Evolutionary conservation across 345 rosid genomes (phyloP).

Genomic region (Salix caprea): DNA sequence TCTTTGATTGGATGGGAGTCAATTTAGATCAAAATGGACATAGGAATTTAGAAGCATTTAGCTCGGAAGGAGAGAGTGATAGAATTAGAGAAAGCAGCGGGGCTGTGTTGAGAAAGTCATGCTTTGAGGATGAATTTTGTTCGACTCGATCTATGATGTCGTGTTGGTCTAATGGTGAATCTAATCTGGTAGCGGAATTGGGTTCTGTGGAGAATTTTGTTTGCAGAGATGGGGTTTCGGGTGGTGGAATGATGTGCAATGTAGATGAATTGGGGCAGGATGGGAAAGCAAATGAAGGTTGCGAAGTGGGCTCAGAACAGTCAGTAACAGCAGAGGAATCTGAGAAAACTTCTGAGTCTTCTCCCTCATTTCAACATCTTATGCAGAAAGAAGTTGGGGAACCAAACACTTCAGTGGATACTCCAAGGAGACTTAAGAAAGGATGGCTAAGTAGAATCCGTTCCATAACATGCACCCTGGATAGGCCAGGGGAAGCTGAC

Average conservation of each 20-base stretch:
- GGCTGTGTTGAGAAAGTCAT: conserved; percentile 36
- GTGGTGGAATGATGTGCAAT: conserved; percentile 30
- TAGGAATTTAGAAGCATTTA: conserved; percentile 8
- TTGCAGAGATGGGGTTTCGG: conserved; percentile 30
- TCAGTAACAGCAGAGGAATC: conserved; percentile 50
- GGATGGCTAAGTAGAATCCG: conserved; percentile 57
- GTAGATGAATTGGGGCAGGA: conserved; percentile 28
- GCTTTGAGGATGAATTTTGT: conserved; percentile 23
- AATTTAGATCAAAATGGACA: conserved; percentile 22
- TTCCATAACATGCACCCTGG: conserved; percentile 26
- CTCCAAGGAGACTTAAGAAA: conserved; percentile 29
- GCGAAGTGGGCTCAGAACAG: conserved; percentile 33
- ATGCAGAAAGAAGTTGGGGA: conserved; percentile 16
- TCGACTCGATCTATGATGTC: conserved; percentile 27
- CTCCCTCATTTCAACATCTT: conserved; percentile 25
- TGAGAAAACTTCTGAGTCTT: conserved; percentile 19
- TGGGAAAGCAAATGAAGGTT: conserved; percentile 25
- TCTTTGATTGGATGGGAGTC: conserved; percentile 34
- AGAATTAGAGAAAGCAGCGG: conserved; percentile 31
- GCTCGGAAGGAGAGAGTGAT: conserved; percentile 16
- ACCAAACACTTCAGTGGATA: conserved; percentile 12
- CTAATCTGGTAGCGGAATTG: conserved; percentile 15
- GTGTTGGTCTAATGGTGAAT: conserved; percentile 22
- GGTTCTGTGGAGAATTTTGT: conserved; percentile 11
- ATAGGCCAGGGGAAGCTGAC: conserved; percentile 22